Evolutionary conservation across 441 rosid species (phyloP).

Genomic region (Manihot esculenta): DNA sequence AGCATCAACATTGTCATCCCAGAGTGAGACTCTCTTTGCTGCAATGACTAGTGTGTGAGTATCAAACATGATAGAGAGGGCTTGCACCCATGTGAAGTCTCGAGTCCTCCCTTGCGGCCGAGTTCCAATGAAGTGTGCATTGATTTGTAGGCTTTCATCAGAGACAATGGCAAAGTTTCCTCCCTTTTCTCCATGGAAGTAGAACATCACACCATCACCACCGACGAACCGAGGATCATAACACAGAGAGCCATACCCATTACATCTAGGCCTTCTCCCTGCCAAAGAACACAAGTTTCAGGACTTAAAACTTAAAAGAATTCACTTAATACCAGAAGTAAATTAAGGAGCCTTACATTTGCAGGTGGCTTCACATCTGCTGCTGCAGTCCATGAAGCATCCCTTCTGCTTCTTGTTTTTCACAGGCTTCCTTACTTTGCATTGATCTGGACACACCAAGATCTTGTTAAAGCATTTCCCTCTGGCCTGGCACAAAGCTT

Average conservation of each 20-base stretch:
- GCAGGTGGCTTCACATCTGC: conserved; percentile 91
- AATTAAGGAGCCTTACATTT: conserved; percentile 51
- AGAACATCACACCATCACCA: conserved; percentile 87
- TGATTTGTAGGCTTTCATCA: conserved; percentile 71
- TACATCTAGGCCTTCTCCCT: conserved; percentile 71
- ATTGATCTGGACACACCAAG: conserved; percentile 59
- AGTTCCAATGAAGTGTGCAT: conserved; percentile 83
- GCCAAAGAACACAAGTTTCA: conserved; percentile 10
- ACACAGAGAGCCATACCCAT: conserved; percentile 75
- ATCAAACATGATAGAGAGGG: conserved; percentile 68
- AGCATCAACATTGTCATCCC: conserved; percentile 60
- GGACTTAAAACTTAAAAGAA: too few relatives aligned
- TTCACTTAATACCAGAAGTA: too few relatives aligned
- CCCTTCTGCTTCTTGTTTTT: conserved; percentile 48
- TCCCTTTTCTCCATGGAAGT: conserved; percentile 78
- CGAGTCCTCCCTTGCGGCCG: conserved; percentile 68
- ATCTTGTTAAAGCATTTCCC: conserved; percentile 47
- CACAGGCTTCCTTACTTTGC: conserved; percentile 57
- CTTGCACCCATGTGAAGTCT: conserved; percentile 90
- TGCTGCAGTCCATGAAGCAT: conserved; percentile 71
- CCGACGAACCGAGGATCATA: conserved; percentile 84
- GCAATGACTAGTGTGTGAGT: conserved; percentile 59
- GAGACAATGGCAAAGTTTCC: conserved; percentile 89
- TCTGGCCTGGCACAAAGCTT: conserved; percentile 48
- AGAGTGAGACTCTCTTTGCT: conserved; percentile 49